phyloP scores from a whole-genome alignment of 768 basidiomycete genomes.

The Megacollybia marginata region DNA sequence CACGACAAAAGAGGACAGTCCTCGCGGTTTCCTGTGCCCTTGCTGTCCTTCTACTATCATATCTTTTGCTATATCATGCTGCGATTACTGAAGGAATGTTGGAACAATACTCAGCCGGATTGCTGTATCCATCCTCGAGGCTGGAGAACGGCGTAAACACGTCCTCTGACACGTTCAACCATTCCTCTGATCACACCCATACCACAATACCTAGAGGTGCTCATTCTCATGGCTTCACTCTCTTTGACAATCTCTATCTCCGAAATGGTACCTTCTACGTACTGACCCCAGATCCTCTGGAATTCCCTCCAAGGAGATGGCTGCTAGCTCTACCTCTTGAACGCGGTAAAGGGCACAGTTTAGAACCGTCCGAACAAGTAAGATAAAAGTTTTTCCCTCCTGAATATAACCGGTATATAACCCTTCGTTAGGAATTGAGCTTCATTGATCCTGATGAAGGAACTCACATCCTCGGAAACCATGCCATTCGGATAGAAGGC shows the following conservation, averaged over 20 bases:
- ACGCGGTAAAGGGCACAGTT: conserved; percentile 9
- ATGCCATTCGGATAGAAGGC: conserved; percentile 12
- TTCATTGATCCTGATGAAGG: conserved; percentile 16
- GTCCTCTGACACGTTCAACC: too few relatives aligned
- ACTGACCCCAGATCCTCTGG: conserved; percentile 32
- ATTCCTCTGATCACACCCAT: neutral
- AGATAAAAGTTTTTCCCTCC: conserved; percentile 1
- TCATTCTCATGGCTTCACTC: conserved; percentile 63
- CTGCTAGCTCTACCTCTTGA: conserved; percentile 28
- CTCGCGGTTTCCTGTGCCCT: too few relatives aligned
- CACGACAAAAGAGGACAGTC: too few relatives aligned
- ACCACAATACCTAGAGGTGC: conserved; percentile 25
- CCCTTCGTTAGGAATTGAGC: conserved; percentile 14
- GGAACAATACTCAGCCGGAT: too few relatives aligned
- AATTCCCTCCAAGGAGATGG: conserved; percentile 37
- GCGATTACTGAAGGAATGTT: too few relatives aligned
- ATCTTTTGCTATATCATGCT: too few relatives aligned
- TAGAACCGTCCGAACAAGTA: conserved; percentile 25
- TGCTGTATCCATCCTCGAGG: too few relatives aligned
- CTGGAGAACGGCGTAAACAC: too few relatives aligned
- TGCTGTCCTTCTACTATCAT: too few relatives aligned
- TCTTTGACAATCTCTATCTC: conserved; percentile 69
- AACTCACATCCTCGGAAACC: conserved; percentile 11
- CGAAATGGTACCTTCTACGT: conserved; percentile 66
- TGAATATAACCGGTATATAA: too few relatives aligned